Evolutionary conservation across 192 early-diverging fungal species (phyloP).

Genomic region (Backusella morwellensis): DNA sequence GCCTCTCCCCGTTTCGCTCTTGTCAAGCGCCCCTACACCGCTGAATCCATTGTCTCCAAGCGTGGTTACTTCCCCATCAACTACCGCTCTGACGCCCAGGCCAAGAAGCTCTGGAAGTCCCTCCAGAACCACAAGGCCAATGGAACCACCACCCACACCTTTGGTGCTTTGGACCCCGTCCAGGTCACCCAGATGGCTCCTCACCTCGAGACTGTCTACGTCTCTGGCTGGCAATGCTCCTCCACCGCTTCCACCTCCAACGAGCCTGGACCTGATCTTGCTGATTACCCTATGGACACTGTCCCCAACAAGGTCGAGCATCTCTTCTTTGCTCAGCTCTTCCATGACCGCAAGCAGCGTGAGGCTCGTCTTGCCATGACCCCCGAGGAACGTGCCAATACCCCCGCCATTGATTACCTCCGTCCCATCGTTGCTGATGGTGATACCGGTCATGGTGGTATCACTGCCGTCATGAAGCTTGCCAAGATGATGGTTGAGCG

Average conservation of each 20-base stretch:
- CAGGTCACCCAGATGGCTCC: conserved; percentile 97
- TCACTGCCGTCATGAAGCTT: conserved; percentile 97
- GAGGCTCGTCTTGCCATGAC: conserved; percentile 82
- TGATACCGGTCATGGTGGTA: conserved; percentile 98
- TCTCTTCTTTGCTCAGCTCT: conserved; percentile 95
- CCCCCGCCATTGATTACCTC: conserved; percentile 83
- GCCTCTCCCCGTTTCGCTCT: conserved; percentile 77
- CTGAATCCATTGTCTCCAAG: conserved; percentile 86
- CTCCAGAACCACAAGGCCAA: conserved; percentile 76
- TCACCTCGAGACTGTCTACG: conserved; percentile 96
- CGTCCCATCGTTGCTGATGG: conserved; percentile 97
- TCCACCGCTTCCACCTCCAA: conserved; percentile 93
- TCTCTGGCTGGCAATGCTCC: conserved; percentile 98
- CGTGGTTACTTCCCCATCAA: conserved; percentile 76
- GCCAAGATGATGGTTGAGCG: conserved; percentile 98
- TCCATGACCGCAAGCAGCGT: conserved; percentile 97
- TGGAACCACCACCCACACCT: conserved; percentile 88
- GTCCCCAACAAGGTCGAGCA: conserved; percentile 99
- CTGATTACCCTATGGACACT: conserved; percentile 98
- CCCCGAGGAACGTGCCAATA: conserved; percentile 60
- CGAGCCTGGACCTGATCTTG: conserved; percentile 98
- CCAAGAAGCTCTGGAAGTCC: conserved; percentile 93
- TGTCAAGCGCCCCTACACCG: conserved; percentile 83
- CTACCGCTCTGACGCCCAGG: conserved; percentile 84
- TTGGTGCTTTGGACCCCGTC: conserved; percentile 93